Evolutionary conservation across 2,329 filamentous ascomycete species (phyloP).

Genomic region (Hortaea werneckii): DNA sequence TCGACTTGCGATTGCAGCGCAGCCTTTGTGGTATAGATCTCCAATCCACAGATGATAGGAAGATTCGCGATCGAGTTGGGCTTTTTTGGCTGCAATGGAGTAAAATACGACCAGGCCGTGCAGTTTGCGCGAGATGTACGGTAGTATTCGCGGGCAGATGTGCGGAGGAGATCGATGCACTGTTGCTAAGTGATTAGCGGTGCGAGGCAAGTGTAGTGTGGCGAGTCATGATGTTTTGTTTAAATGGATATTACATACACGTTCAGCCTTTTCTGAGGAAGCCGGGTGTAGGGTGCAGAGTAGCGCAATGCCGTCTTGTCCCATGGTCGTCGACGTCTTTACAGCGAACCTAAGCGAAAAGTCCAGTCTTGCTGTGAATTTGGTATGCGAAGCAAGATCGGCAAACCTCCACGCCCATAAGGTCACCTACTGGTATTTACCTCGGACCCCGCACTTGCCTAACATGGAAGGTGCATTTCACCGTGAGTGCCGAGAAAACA

Average conservation of each 20-base stretch:
- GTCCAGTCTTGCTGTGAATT: no score
- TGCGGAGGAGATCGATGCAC: conserved; percentile 17
- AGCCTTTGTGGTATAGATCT: conserved; percentile 17
- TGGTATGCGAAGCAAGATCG: no score
- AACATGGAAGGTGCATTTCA: no score
- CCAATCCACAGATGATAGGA: conserved; percentile 14
- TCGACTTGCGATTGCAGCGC: conserved; percentile 17
- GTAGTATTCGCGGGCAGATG: conserved; percentile 17
- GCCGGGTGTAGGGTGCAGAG: conserved; percentile 17
- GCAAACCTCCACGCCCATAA: no score
- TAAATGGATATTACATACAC: no score
- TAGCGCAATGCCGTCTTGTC: conserved; percentile 12
- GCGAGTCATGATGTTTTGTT: neutral
- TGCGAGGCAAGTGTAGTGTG: neutral
- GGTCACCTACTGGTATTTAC: no score
- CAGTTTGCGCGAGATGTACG: conserved; percentile 12
- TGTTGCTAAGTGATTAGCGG: conserved; percentile 1
- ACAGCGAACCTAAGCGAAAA: no score
- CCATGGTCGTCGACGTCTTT: neutral
- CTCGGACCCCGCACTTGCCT: no score
- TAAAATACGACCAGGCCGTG: conserved; percentile 12
- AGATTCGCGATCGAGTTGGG: neutral
- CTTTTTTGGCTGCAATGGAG: conserved; percentile 8
- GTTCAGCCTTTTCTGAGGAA: conserved; percentile 7
- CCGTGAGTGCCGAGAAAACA: no score